Evolutionary conservation across 1,139 yeast species (phyloP), one percentile per base, ranked within the genome.

Genomic region (Magnusiomyces sp.): DNA sequence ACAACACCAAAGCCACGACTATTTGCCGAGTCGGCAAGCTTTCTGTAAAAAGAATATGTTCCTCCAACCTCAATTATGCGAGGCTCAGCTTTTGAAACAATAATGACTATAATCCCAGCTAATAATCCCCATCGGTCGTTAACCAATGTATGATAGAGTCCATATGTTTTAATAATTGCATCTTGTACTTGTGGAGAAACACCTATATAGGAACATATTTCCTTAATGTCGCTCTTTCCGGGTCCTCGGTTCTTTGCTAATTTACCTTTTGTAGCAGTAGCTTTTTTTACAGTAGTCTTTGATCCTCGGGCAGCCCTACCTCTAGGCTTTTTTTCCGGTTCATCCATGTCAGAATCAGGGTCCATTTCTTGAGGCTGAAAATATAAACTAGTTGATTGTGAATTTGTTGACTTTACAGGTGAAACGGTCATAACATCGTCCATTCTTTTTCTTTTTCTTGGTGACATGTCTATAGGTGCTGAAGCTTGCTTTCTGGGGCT

Each of bases 121-220:
- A 67, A 52, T 13, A 68, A 56, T 1, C 68, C 69, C 71, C 71
- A 67, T 29, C 61, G 51, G 46, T 68, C 71, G 40, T 62, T 62
- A 7, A 67, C 70, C 11, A 67, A 59, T 16, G 58, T 60, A 31
- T 53, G 54, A 56, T 63, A 67, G 50, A 59, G 61, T 39, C 51
- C 52, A 50, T 59, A 66, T 6, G 68, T 67, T 19, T 58, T 55
- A 9, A 57, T 53, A 11, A 67, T 61, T 2, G 70, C 68, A n/a
- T 23, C 29, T 23, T 23, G 29, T 23, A 23, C 29, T 23, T 23
- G 29, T 23, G 29, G 29, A 5, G 29, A 23, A 7, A 23, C 7
- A 7, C 29, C 29, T 5, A 23, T 23, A 23, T 23, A 23, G 4
- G 29, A 5, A 7, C 29, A 23, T 5, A 23, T 23, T 7, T 7